phyloP scores from a whole-genome alignment of 140 eudicot genomes.

The Bidens hawaiensis region DNA sequence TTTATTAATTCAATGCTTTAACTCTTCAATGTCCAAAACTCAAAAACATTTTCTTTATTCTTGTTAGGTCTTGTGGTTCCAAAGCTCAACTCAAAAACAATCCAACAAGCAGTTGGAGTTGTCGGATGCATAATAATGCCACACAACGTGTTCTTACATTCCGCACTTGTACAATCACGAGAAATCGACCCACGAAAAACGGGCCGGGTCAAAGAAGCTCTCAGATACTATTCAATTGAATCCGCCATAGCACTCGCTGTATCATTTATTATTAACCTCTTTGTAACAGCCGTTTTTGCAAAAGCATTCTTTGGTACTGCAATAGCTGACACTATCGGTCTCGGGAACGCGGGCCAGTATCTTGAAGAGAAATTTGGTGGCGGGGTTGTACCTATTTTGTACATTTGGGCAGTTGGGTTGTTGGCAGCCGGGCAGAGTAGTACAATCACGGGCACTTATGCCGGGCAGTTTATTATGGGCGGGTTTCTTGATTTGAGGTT shows the following conservation, averaged over 20 bases:
- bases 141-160: conserved; percentile 89
- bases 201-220: conserved; percentile 83
- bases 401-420: conserved; percentile 87
- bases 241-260: conserved; percentile 59
- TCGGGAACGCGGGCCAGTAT: conserved; percentile 75
- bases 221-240: conserved; percentile 84
- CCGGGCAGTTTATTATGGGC: conserved; percentile 97
- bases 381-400: conserved; percentile 74
- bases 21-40: neutral
- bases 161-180: conserved; percentile 90
- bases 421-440: conserved; percentile 99
- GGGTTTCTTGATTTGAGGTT: conserved; percentile 72
- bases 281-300: conserved; percentile 84
- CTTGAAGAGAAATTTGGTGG: conserved; percentile 87
- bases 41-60: neutral
- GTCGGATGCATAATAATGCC: conserved; percentile 98
- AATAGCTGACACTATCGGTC: conserved; percentile 66
- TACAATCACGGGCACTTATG: conserved; percentile 93
- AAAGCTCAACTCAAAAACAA: conserved; percentile 71
- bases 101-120: conserved; percentile 88
- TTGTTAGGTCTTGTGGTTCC: conserved; percentile 75
- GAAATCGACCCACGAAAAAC: conserved; percentile 68
- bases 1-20: neutral
- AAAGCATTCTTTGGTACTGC: conserved; percentile 87
- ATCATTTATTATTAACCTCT: conserved; percentile 79